Percentiles rank a stretch among this genome's conserved stretches.
These are phyloP conservation scores for Durusdinium trenchii DNA, from an alignment of 73 alveolate genomes.

Conservation along the genomic window DNA sequence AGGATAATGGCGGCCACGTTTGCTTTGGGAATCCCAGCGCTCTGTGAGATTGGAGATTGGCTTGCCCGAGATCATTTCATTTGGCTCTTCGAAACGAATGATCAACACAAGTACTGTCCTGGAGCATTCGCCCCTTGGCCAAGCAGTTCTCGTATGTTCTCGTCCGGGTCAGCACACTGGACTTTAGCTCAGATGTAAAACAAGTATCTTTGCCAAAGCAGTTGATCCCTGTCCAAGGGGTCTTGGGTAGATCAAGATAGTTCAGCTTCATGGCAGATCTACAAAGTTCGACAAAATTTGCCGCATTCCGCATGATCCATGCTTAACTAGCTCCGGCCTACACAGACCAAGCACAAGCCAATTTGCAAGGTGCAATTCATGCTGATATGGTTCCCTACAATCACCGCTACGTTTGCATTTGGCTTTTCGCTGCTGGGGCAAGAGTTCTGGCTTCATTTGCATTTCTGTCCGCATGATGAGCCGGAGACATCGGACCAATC, in stretches of 20 bases:
- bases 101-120: not conserved
- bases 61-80: not conserved
- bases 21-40: slow-evolving; percentile 55
- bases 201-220: too few species aligned
- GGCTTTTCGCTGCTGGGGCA: slow-evolving; percentile 18
- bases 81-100: not conserved
- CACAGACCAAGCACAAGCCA: not conserved
- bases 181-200: too few species aligned
- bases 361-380: not conserved
- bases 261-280: too few species aligned
- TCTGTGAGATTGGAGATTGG: not conserved
- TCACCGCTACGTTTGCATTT: not conserved
- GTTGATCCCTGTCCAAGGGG: too few species aligned
- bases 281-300: too few species aligned
- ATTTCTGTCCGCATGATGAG: too few species aligned
- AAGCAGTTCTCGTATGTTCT: not conserved
- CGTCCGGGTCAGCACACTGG: too few species aligned
- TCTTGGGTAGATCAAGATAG: too few species aligned
- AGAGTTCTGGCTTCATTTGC: not conserved
- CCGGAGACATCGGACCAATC: not conserved
- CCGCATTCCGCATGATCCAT: not conserved
- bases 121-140: not conserved
- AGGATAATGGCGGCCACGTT: slow-evolving; percentile 11
- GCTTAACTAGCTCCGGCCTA: not conserved
- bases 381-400: slow-evolving; percentile 41